Base-by-base conservation (phyloP, 108 stramenopile species). In the Nitzschia sp. region DNA sequence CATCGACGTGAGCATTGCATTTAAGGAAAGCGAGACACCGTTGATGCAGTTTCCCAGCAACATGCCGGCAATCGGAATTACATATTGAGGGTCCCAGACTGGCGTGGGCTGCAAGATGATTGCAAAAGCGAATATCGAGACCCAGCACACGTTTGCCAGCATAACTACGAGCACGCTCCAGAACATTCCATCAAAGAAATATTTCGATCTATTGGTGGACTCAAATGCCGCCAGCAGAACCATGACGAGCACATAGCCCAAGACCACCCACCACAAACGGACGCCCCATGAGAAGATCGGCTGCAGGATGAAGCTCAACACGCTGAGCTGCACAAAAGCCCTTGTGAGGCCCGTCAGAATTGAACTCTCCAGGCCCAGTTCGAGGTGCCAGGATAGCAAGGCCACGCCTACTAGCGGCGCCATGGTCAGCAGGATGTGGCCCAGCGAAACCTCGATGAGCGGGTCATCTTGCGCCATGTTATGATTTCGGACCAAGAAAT, bases 41-140 rank as follows among this genome's bases (percentile, higher is more conserved):
- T 82, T 92, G 49, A 94, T 91, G 61, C 85, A 85, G 47, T 93
- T 92, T 19, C 96, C 93, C 33, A 97, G 57, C 5, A 97, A 66
- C 96, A 97, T 97, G 0, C 96, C 96, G 24, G 78, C 75, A 8
- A 94, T 88, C 0, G 94, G 87, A 51, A 96, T 93, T 27, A 96
- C 84, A 54, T 94, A 94, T 26, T 91, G 87, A 18, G 95, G 95
- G 34, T 53, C 54, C 78, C 78, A 79, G 5, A 85, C 32, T 11
- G 92, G 92, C 18, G 36, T 28, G 3, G 89, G 88, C 34, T 76
- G 76, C 5, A 95, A 63, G 45, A 95, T 72, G 33, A 87, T 2
- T 2, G 80, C 82, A 53, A 93, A 93, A 3, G 94, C 82, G 59
- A 91, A 92, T 6, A 78, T 0, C 17, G 85, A 80, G 0, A 91